A percentile compares a stretch with the other conserved stretches of the same genome.
These are phyloP conservation scores for Linanthus parryae DNA, from an alignment of 148 eudicot genomes.

Conservation along the genomic window DNA sequence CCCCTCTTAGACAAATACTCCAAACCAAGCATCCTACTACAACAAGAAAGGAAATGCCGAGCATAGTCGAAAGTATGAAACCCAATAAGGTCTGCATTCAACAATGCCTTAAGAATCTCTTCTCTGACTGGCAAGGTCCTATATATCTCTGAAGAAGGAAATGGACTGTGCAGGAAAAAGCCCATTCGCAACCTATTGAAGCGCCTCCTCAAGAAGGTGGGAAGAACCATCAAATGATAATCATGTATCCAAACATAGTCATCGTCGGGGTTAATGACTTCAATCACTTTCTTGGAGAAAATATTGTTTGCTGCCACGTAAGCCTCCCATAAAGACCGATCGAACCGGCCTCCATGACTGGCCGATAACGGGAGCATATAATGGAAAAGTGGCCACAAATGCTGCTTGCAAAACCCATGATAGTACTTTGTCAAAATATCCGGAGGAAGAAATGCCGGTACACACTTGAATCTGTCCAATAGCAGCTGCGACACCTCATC, in stretches of 20 bases:
- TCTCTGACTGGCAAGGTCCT: constrained; percentile 53
- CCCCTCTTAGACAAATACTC: constrained; percentile 63
- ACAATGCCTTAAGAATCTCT: constrained; percentile 53
- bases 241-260: constrained; percentile 72
- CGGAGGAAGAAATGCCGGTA: constrained; percentile 47
- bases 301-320: constrained; percentile 63
- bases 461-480: constrained; percentile 51
- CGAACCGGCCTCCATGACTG: constrained; percentile 44
- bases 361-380: constrained; percentile 52
- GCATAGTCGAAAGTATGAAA: constrained; percentile 69
- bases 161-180: constrained; percentile 53
- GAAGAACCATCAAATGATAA: constrained; percentile 57
- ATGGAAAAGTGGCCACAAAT: constrained; percentile 59
- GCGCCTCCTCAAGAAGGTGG: constrained; percentile 53
- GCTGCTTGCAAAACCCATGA: constrained; percentile 57
- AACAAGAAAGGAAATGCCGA: constrained; percentile 57
- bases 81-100: constrained; percentile 50
- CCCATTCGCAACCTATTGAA: constrained; percentile 43
- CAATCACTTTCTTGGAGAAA: constrained; percentile 50
- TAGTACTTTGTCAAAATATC: constrained; percentile 35
- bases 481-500: constrained; percentile 50
- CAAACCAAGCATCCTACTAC: constrained; percentile 60
- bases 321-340: constrained; percentile 42
- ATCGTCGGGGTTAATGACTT: constrained; percentile 58
- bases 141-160: constrained; percentile 60